phyloP scores from a whole-genome alignment of 73 alveolate species.

The Symbiodinium natans region DNA sequence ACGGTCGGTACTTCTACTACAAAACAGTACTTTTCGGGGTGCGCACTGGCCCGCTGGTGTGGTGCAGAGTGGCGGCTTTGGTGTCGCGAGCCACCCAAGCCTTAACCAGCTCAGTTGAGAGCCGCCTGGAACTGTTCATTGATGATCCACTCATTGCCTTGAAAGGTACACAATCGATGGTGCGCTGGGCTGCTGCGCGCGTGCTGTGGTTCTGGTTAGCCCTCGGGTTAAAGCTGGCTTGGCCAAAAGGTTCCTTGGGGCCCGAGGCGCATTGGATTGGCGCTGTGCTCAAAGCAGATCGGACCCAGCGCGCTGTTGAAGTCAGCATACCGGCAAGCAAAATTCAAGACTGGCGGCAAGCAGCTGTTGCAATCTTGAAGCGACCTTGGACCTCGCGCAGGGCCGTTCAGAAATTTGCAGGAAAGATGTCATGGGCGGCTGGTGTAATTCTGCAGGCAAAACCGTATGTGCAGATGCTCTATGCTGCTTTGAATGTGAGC shows the following conservation, averaged over 20 bases:
- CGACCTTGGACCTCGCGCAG: background rate
- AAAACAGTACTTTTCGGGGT: constrained; percentile 29
- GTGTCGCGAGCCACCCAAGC: background rate
- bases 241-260: constrained; percentile 20
- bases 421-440: constrained; percentile 13
- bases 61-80: constrained; percentile 32
- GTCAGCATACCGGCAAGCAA: background rate
- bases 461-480: constrained; percentile 28
- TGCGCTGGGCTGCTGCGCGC: background rate
- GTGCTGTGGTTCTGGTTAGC: background rate
- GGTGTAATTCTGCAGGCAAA: background rate
- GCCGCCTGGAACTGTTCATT: background rate
- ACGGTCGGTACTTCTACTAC: background rate
- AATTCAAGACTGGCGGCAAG: background rate
- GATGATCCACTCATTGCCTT: constrained; percentile 3
- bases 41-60: constrained; percentile 11
- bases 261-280: background rate
- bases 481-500: background rate
- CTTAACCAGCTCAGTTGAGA: background rate
- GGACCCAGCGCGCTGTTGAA: too few species aligned
- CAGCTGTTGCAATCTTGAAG: background rate
- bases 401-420: background rate
- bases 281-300: background rate
- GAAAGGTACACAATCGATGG: background rate
- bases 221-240: background rate